Evolutionary conservation across 768 basidiomycete genomes (phyloP).

Genomic region (Podaxis mareebaensis): DNA sequence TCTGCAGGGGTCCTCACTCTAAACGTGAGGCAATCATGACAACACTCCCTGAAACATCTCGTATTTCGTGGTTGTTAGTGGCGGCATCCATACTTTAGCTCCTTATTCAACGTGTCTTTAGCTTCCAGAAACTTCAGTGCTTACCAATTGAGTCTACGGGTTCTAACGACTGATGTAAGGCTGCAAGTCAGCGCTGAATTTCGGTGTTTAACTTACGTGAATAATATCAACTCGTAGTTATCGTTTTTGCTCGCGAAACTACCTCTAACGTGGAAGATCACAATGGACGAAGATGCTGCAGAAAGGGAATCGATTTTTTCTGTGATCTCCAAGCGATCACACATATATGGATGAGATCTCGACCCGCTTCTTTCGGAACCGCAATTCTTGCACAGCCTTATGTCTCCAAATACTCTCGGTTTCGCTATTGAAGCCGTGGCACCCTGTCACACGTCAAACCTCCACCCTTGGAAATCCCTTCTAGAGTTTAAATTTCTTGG

Average conservation of each 20-base stretch:
- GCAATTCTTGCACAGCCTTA: slow-evolving; percentile 17
- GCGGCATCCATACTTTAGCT: neutral
- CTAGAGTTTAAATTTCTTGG: neutral
- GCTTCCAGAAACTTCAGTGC: neutral
- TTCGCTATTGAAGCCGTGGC: slow-evolving; percentile 9
- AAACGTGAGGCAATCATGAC: slow-evolving; percentile 1
- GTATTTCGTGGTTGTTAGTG: neutral
- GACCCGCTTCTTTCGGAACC: slow-evolving; percentile 30
- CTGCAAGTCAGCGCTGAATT: neutral
- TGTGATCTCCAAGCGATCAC: neutral
- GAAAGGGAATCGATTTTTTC: neutral
- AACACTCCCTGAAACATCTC: neutral
- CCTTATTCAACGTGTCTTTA: slow-evolving; percentile 5
- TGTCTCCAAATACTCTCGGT: slow-evolving; percentile 12
- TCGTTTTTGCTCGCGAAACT: neutral
- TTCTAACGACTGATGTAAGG: neutral
- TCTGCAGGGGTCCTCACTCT: neutral
- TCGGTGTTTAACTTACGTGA: slow-evolving; percentile 15
- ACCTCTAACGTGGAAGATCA: neutral
- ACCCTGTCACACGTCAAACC: slow-evolving; percentile 10
- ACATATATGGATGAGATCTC: neutral
- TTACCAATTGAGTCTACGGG: neutral
- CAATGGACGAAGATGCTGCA: neutral
- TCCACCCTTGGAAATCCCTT: neutral
- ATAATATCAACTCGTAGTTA: neutral